Conservation (phyloP, 768 basidiomycete species). For the Kwoniella dendrophila region DNA sequence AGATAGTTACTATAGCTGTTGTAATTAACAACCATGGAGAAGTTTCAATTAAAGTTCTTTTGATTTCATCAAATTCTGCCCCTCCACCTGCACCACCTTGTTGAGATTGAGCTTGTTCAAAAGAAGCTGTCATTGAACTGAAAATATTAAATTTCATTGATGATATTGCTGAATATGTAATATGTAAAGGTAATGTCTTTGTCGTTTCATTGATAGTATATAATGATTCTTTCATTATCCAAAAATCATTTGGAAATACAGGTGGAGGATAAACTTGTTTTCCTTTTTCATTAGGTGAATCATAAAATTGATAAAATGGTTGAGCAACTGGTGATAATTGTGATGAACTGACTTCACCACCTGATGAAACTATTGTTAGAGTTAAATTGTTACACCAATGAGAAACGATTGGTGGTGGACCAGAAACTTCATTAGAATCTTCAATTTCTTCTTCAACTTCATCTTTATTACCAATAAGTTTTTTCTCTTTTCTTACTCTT, state of each 20-base stretch:
- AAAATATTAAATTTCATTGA: conserved; percentile 70
- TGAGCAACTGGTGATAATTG: conserved; percentile 31
- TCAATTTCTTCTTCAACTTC: conserved; percentile 48
- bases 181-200: conserved; percentile 71
- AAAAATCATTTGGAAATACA: conserved; percentile 92
- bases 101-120: conserved; percentile 80
- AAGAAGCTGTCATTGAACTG: conserved; percentile 79
- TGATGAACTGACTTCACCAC: conserved; percentile 58
- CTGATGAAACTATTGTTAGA: conserved; percentile 77
- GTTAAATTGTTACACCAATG: conserved; percentile 90
- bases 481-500: conserved; percentile 80
- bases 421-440: conserved; percentile 43
- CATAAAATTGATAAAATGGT: conserved; percentile 67
- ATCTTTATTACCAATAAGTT: conserved; percentile 63
- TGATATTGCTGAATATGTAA: conserved; percentile 82
- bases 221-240: conserved; percentile 78
- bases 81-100: conserved; percentile 54
- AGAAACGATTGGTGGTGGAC: conserved; percentile 62
- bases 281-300: conserved; percentile 68
- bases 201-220: conserved; percentile 84
- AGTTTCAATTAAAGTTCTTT: conserved; percentile 76
- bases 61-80: conserved; percentile 93
- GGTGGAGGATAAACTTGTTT: conserved; percentile 74
- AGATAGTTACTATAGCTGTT: conserved; percentile 78
- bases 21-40: conserved; percentile 78